Base-by-base conservation (phyloP, 140 eudicot genomes). In the Anethum foeniculum region DNA sequence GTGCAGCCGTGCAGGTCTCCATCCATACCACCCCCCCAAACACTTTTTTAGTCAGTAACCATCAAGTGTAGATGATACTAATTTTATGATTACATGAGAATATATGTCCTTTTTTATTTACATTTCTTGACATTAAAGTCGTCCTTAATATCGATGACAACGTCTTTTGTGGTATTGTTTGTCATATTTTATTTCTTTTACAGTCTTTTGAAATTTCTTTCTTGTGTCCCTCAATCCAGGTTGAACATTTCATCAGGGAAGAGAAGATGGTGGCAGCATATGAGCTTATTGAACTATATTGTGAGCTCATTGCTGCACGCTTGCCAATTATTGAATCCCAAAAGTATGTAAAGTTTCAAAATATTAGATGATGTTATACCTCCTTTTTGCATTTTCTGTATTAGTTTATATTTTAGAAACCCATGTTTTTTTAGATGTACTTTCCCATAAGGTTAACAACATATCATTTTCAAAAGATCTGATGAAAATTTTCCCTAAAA, bases 251-350 rank as follows among this genome's bases (percentile, higher is more conserved):
- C 71, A 86, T 94, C 76, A 86, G 97, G 85, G 98, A 94, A 86
- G 96, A 94, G 90, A 94, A 94, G 93, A 85, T 86, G 93, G 88
- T 94, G 80, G 92, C 89, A 10, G 98, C 98, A 15, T 94, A 88
- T 85, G 98, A 92, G 7, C 89, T 94, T 58, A 84, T 94, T 48
- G 94, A 89, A 84, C 81, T 92, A 81, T 94, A 94, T 74, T 94
- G 91, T 86, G 98, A 94, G 77, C 98, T 92, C 82, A 82, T 94
- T 80, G 94, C 84, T 58, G 93, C 93, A 43, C 96, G 97, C 47
- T 80, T 94, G 89, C 91, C 98, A 36, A 89, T 94, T 58, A 92
- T 94, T 10, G 98, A 94, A 88, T 86, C 97, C 38, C 97, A 92
- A 34, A 92, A 94, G 98, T 94, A 92, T 16, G 92, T 84, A 18